phyloP scores from a whole-genome alignment of 1,139 yeast species.

The Candida frijolesensis region DNA sequence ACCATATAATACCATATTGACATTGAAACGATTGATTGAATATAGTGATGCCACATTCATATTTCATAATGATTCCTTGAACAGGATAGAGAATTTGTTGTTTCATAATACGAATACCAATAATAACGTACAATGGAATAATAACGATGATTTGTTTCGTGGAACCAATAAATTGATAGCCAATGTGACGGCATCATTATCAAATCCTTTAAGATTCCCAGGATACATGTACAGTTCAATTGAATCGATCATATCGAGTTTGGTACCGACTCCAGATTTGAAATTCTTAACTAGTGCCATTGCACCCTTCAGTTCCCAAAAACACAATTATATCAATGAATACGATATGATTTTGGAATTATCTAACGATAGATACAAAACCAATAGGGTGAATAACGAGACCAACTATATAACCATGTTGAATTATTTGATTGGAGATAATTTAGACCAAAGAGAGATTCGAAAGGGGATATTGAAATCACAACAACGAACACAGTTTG shows the following conservation, averaged over 20 bases:
- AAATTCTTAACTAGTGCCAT: constrained; percentile 86
- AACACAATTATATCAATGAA: constrained; percentile 71
- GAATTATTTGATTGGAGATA: constrained; percentile 71
- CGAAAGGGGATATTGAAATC: constrained; percentile 79
- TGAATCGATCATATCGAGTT: constrained; percentile 78
- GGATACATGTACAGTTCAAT: constrained; percentile 87
- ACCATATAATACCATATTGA: constrained; percentile 86
- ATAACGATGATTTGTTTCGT: constrained; percentile 47
- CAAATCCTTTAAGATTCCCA: constrained; percentile 89
- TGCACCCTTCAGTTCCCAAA: constrained; percentile 73
- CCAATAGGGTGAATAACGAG: constrained; percentile 53
- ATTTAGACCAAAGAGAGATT: constrained; percentile 70
- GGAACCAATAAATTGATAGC: constrained; percentile 87
- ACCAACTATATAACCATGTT: constrained; percentile 66
- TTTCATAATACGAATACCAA: constrained; percentile 19
- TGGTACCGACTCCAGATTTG: constrained; percentile 87
- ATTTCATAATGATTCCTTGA: constrained; percentile 85
- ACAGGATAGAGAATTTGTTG: constrained; percentile 61
- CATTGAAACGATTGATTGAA: constrained; percentile 79
- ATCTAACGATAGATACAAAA: constrained; percentile 74
- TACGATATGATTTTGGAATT: constrained; percentile 85
- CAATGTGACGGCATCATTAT: constrained; percentile 78
- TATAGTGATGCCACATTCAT: constrained; percentile 85
- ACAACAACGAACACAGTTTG: constrained; percentile 76
- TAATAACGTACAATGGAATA: constrained; percentile 11